Conservation (phyloP, 129 eudicot species). For the Artemisia argyi region DNA sequence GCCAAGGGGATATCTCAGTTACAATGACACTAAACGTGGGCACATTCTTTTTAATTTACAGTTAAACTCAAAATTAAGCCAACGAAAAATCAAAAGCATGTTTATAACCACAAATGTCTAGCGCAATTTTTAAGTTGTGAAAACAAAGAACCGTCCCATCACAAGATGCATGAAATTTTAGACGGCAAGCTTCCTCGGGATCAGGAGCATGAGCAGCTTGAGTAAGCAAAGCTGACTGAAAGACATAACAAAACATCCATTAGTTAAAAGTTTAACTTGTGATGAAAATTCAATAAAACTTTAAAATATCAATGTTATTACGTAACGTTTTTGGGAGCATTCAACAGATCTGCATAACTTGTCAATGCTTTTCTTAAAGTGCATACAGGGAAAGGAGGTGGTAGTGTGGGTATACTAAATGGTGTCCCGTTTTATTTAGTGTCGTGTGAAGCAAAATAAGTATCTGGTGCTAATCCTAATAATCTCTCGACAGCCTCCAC, state of each 20-base stretch:
- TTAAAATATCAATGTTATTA: background rate
- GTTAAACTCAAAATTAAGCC: too few relatives aligned
- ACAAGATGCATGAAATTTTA: conserved; percentile 82
- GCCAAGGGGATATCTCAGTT: too few relatives aligned
- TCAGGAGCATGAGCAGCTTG: conserved; percentile 90
- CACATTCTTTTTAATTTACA: too few relatives aligned
- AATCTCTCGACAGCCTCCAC: conserved; percentile 84
- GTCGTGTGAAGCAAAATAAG: conserved; percentile 74
- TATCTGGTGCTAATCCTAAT: conserved; percentile 59
- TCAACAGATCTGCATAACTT: conserved; percentile 76
- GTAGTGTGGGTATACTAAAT: conserved; percentile 60
- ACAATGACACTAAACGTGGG: too few relatives aligned
- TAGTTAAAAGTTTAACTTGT: too few relatives aligned
- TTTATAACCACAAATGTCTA: too few relatives aligned
- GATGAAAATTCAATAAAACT: background rate
- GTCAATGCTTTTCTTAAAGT: conserved; percentile 78
- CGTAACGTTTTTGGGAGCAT: conserved; percentile 93
- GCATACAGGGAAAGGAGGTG: conserved; percentile 92
- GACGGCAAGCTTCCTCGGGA: conserved; percentile 78
- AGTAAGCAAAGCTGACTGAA: conserved; percentile 86
- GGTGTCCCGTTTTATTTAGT: conserved; percentile 81
- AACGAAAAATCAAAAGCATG: too few relatives aligned
- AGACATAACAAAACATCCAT: conserved; percentile 1
- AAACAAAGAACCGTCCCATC: conserved; percentile 72
- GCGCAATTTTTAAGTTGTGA: background rate